Evolutionary conservation across 306 rosid genomes (phyloP).

Genomic region (Rosa persica): DNA sequence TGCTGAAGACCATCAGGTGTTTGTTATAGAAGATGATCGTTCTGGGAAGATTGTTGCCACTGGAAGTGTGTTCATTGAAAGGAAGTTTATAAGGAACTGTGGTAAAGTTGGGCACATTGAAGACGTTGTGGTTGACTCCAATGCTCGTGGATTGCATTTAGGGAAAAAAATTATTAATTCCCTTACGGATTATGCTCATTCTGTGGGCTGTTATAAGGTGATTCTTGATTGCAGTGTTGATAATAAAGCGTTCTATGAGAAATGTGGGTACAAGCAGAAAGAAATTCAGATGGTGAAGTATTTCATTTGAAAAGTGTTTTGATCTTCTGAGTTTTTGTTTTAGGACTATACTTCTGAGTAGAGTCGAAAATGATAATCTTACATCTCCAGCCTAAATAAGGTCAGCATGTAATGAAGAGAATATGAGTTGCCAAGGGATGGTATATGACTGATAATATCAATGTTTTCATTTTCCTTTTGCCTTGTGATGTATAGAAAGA

Average conservation of each 20-base stretch:
- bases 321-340: not conserved
- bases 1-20: conserved; percentile 62
- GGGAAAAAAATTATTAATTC: conserved; percentile 56
- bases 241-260: conserved; percentile 61
- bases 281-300: conserved; percentile 73
- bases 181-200: conserved; percentile 61
- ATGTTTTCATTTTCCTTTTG: not conserved
- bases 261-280: conserved; percentile 65
- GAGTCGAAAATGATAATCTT: not conserved
- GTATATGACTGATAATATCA: not conserved
- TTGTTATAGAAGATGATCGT: conserved; percentile 59
- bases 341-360: not conserved
- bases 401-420: not conserved
- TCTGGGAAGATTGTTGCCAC: conserved; percentile 60
- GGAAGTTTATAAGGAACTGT: conserved; percentile 71
- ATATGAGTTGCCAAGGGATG: not conserved
- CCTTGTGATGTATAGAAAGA: not conserved
- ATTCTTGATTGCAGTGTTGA: conserved; percentile 75
- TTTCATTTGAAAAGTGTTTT: conserved; percentile 39
- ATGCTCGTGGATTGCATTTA: conserved; percentile 51
- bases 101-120: conserved; percentile 78
- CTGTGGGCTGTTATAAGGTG: conserved; percentile 71
- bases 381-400: not conserved
- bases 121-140: conserved; percentile 75
- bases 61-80: conserved; percentile 60